A percentile compares a stretch with the other conserved stretches of the same genome.
Evolutionary conservation across 2,329 filamentous ascomycete genomes (phyloP).

Genomic region (Neonectria faginata): DNA sequence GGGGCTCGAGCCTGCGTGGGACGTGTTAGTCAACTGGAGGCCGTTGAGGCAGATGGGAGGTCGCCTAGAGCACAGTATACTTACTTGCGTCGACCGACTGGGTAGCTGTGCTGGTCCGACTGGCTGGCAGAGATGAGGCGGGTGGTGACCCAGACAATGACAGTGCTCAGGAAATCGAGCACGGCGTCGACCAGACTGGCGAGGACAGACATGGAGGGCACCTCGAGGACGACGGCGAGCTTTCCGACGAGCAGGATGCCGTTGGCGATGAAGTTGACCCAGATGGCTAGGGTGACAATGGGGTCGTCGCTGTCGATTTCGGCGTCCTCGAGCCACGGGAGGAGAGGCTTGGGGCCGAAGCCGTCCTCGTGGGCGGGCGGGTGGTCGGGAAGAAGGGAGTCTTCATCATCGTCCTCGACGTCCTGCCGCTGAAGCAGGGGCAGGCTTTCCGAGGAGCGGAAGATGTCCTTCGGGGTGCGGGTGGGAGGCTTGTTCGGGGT

Average conservation of each 20-base stretch:
- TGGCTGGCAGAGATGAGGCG: constrained; percentile 74
- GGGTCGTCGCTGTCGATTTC: constrained; percentile 77
- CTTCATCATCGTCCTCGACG: constrained; percentile 58
- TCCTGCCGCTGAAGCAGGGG: constrained; percentile 68
- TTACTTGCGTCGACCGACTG: constrained; percentile 75
- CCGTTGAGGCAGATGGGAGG: too few species aligned
- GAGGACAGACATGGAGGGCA: constrained; percentile 84
- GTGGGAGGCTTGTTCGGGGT: constrained; percentile 63
- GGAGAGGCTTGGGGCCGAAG: constrained; percentile 62
- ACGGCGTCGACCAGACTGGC: constrained; percentile 83
- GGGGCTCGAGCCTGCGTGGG: constrained; percentile 72
- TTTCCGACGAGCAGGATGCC: constrained; percentile 80
- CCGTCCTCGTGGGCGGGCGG: constrained; percentile 45
- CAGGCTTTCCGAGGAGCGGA: constrained; percentile 77
- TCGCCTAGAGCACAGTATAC: constrained; percentile 20
- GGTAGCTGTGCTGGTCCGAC: constrained; percentile 80
- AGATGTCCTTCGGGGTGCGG: constrained; percentile 87
- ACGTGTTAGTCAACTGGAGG: constrained; percentile 34
- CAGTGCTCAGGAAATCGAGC: constrained; percentile 83
- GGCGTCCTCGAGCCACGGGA: constrained; percentile 79
- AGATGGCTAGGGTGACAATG: constrained; percentile 88
- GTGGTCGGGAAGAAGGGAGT: constrained; percentile 32
- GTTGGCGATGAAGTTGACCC: constrained; percentile 86
- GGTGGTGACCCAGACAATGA: constrained; percentile 84
- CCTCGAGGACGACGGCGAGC: constrained; percentile 79